A percentile compares a stretch with the other conserved stretches of the same genome.
Evolutionary conservation across 345 rosid genomes (phyloP).

Genomic region (Acer campestre): DNA sequence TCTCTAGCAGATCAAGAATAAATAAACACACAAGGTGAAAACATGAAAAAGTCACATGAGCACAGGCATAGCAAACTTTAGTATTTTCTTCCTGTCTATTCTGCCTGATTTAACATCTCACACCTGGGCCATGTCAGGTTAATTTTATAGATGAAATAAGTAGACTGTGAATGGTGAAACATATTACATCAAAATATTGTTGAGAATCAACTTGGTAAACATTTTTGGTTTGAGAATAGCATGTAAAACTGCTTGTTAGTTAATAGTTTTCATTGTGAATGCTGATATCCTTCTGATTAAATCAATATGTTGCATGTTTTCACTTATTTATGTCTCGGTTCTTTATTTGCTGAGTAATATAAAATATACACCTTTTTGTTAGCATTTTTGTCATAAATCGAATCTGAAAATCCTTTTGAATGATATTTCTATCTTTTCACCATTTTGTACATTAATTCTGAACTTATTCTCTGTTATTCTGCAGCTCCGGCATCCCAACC

Average conservation of each 20-base stretch:
- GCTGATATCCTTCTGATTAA: neutral
- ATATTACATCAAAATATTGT: neutral
- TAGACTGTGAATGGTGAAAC: neutral
- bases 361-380: neutral
- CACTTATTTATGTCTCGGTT: neutral
- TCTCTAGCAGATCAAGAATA: too few species aligned
- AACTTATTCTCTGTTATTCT: constrained; percentile 8
- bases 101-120: neutral
- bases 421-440: neutral
- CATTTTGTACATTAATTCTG: neutral
- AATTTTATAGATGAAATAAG: neutral
- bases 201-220: neutral
- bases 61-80: neutral
- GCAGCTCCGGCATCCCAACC: constrained; percentile 38
- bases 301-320: neutral
- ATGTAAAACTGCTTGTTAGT: neutral
- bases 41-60: neutral
- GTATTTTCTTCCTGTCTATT: neutral
- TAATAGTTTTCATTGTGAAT: neutral
- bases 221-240: neutral
- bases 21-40: too few species aligned
- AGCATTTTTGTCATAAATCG: neutral
- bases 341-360: neutral
- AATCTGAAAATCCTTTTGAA: neutral
- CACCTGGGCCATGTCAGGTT: constrained; percentile 2